Evolutionary conservation across 257 asterid species (phyloP), one percentile per base, ranked within the genome.

Genomic region (Gentiana straminea): DNA sequence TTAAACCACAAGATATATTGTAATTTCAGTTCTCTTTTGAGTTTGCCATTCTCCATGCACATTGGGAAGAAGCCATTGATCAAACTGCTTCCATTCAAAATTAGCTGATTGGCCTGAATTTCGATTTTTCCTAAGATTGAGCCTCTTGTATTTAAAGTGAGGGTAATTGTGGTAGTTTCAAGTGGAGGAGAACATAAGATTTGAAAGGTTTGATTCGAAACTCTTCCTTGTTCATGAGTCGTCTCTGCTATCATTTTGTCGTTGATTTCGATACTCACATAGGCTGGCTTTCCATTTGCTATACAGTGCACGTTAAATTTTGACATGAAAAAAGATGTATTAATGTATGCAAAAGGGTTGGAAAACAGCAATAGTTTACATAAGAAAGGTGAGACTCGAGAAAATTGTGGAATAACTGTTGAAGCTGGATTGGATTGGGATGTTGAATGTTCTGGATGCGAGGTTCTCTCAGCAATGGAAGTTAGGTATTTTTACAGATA

Each of bases 171-270:
- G 24, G 24, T 15, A 8, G 95, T 68, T 5, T 81, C 74, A 1
- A 70, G 58, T 2, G 89, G 76, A 77, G 86, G 94, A 4, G 97
- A 94, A 57, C 95, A 89, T 12, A 86, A 86, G 68, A 89, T 74
- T 54, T 80, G 88, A 57, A 89, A 83, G 1, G 88, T 89, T 47
- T 89, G 95, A 72, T 86, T 86, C 95, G 94, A 89, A 35, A 80
- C 62, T 1, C 77, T 70, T 43, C 69, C 94, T 0, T 67, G 67
- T 66, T 86, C 94, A 0, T 58, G 69, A 49, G 74, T 78, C 3
- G 97, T 83, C 75, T 86, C 81, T 2, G 86, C 95, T 63, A 80
- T 81, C 68, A 67, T 83, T 53, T 81, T 67, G 69, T 69, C 73
- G 47, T 77, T 92, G 15, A 89, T 60, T 63, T 81, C 86, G 77